Conservation (phyloP, 164 flowering plant genomes). For the Piper betle region DNA sequence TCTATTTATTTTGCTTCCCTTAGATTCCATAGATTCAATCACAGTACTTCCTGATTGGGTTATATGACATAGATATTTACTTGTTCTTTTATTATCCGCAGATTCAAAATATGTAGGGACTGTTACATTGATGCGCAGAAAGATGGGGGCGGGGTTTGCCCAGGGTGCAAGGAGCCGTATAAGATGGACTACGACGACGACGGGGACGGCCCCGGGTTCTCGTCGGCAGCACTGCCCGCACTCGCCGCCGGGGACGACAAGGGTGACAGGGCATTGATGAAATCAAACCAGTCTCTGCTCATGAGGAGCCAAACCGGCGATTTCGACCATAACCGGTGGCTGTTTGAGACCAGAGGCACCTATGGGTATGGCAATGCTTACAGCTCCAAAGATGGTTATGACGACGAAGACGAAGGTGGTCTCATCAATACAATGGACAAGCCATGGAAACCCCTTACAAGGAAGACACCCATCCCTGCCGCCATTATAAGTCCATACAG, state of each 20-base stretch:
- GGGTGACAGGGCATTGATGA: conserved; percentile 40
- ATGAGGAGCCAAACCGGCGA: conserved; percentile 52
- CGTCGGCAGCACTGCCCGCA: conserved; percentile 34
- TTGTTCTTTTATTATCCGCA: neutral
- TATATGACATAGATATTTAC: neutral
- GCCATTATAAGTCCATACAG: conserved; percentile 74
- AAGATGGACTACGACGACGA: conserved; percentile 36
- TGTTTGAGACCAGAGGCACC: conserved; percentile 72
- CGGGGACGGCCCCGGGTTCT: conserved; percentile 2
- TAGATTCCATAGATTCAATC: too few species aligned
- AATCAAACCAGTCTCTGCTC: conserved; percentile 27
- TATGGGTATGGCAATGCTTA: conserved; percentile 72
- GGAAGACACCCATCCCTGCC: conserved; percentile 33
- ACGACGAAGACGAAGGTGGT: conserved; percentile 16
- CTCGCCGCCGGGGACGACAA: conserved; percentile 10
- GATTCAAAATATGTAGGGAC: conserved; percentile 70
- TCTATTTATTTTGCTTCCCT: too few species aligned
- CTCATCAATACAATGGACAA: conserved; percentile 27
- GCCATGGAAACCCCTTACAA: conserved; percentile 74
- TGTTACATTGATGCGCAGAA: conserved; percentile 60
- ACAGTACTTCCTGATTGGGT: too few species aligned
- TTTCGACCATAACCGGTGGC: conserved; percentile 71
- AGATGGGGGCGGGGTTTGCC: conserved; percentile 41
- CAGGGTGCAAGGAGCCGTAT: conserved; percentile 65
- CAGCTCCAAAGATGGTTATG: conserved; percentile 43